phyloP scores from a whole-genome alignment of 768 basidiomycete genomes.

The Lepiota venenata region DNA sequence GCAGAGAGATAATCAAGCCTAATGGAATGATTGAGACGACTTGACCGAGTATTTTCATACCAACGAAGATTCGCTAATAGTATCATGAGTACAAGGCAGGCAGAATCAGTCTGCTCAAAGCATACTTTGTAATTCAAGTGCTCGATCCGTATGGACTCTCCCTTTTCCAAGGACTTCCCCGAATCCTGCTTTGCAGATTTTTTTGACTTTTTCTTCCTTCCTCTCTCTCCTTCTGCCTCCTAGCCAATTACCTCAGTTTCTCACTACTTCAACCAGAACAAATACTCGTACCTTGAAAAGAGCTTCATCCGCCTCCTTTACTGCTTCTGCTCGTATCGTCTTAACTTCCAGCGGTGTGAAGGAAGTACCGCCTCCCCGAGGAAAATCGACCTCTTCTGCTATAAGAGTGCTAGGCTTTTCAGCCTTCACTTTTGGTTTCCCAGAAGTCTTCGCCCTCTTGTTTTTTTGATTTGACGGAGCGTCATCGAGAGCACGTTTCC shows the following conservation, averaged over 20 bases:
- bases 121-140: slow-evolving; percentile 90
- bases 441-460: slow-evolving; percentile 59
- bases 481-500: slow-evolving; percentile 65
- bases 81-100: slow-evolving; percentile 6
- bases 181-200: slow-evolving; percentile 45
- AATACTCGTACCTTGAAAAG: slow-evolving; percentile 55
- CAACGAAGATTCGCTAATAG: slow-evolving; percentile 69
- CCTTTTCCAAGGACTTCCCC: slow-evolving; percentile 35
- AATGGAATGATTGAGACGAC: slow-evolving; percentile 85
- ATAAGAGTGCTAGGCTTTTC: slow-evolving; percentile 22
- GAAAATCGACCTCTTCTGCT: slow-evolving; percentile 85
- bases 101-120: neutral
- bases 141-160: slow-evolving; percentile 70
- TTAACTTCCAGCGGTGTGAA: slow-evolving; percentile 91
- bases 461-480: slow-evolving; percentile 40
- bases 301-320: slow-evolving; percentile 80
- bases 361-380: slow-evolving; percentile 88
- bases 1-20: slow-evolving; percentile 89
- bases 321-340: slow-evolving; percentile 77
- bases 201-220: slow-evolving; percentile 39
- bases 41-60: slow-evolving; percentile 89
- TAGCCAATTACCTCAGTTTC: neutral
- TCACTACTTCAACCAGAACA: slow-evolving; percentile 3
- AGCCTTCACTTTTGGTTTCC: slow-evolving; percentile 14
- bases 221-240: slow-evolving; percentile 35